Base-by-base conservation (phyloP, 192 early-diverging fungal genomes). In the Coemansia sp. region DNA sequence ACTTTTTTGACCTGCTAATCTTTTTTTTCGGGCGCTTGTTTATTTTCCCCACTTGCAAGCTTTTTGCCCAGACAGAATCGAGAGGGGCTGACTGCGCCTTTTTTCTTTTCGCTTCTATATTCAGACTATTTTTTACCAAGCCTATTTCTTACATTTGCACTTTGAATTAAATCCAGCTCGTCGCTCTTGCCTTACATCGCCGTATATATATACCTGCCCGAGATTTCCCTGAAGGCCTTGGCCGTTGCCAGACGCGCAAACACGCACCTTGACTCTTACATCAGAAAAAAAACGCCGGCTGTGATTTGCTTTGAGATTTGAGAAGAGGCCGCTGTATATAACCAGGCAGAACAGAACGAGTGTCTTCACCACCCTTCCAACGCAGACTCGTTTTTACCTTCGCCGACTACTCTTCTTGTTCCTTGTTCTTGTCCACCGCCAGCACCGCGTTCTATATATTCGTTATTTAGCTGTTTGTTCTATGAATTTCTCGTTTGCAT, bases 401-500 rank as follows among this genome's bases (percentile, higher is more conserved):
- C 11, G 1, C 39, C 11, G 11, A 42, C 14, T 42, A 16, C 3
- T 16, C 14, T 9, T 34, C 32, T 34, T 6, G 32, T 42, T 6
- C 14, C 39, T 42, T 16, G 39, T 42, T 42, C 30, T 32, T 42
- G 5, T 42, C 1, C 11, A 10, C 39, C 14, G 2, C 11, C 11
- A 42, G 30, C 30, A 32, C n/a, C n/a, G n/a, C n/a, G n/a, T n/a
- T n/a, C n/a, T 32, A 32, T 32, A 42, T 16, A 16, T 42, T 42
- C 13, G n/a, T 42, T 42, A 8, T 42, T 14, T 42, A 16, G 14
- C 8, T 42, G 2, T 42, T 14, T 42, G 13, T 63, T 58, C 55
- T 61, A 79, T 79, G 76, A 79, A 79, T 62, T 79, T 79, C 64
- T 79, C 76, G 39, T 79, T 79, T 67, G 76, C 76, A 65, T 79